These are phyloP conservation scores for Trametes hirsuta DNA, from an alignment of 1,284 basidiomycete genomes.

Conservation along the genomic window DNA sequence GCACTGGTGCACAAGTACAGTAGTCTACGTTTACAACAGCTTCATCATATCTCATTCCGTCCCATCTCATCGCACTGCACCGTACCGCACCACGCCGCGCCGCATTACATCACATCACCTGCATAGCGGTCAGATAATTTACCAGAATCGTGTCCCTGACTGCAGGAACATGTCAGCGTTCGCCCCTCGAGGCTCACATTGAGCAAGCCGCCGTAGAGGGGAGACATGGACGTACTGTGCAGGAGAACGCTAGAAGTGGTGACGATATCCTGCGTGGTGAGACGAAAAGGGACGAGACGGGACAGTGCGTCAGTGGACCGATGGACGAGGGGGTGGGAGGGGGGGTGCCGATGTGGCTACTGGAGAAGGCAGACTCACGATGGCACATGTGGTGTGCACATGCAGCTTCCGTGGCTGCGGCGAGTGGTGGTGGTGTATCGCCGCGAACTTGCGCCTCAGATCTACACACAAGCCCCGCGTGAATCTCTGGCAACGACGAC, in stretches of 20 bases:
- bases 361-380: slow-evolving; percentile 40
- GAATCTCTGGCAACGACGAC: not conserved
- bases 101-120: slow-evolving; percentile 23
- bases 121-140: slow-evolving; percentile 29
- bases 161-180: slow-evolving; percentile 24
- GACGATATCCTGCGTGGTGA: slow-evolving; percentile 45
- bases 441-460: slow-evolving; percentile 50
- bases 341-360: too few relatives aligned
- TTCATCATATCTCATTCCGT: too few relatives aligned
- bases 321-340: too few relatives aligned
- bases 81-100: too few relatives aligned
- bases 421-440: slow-evolving; percentile 50
- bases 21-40: too few relatives aligned
- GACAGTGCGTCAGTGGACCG: too few relatives aligned
- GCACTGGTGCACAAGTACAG: too few relatives aligned
- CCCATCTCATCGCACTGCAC: too few relatives aligned
- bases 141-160: slow-evolving; percentile 46
- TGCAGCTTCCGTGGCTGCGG: slow-evolving; percentile 48
- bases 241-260: slow-evolving; percentile 51
- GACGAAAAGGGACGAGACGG: not conserved
- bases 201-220: not conserved
- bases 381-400: slow-evolving; percentile 57
- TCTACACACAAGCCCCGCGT: slow-evolving; percentile 36
- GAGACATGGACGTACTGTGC: slow-evolving; percentile 41
- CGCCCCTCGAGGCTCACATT: too few relatives aligned